Percentiles rank a stretch among this genome's conserved stretches.
Conservation (phyloP, 2,329 filamentous ascomycete species). For the Claviceps pusilla region DNA sequence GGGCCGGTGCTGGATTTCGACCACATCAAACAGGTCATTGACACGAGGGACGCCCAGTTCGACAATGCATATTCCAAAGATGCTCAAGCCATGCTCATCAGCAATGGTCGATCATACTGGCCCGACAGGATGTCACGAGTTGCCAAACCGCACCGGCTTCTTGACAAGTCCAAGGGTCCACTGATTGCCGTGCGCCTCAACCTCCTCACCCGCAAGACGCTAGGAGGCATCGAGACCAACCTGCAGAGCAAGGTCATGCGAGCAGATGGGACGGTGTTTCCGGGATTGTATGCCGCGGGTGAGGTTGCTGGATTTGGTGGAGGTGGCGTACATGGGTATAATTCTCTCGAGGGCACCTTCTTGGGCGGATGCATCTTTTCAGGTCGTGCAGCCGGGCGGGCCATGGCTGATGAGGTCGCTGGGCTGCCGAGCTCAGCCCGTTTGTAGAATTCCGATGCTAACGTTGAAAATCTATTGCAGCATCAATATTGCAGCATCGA, state of each 20-base stretch:
- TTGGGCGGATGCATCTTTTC: conserved; percentile 50
- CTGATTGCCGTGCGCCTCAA: conserved; percentile 47
- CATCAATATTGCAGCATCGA: no score
- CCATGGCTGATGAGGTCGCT: conserved; percentile 32
- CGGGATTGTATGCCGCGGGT: conserved; percentile 43
- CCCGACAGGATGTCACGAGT: conserved; percentile 36
- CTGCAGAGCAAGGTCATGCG: conserved; percentile 40
- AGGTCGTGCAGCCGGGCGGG: conserved; percentile 39
- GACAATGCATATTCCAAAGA: conserved; percentile 44
- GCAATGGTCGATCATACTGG: conserved; percentile 41
- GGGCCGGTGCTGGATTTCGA: conserved; percentile 33
- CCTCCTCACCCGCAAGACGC: conserved; percentile 44
- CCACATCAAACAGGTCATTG: conserved; percentile 30
- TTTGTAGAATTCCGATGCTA: no score
- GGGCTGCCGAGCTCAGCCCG: neutral
- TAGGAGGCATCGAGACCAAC: conserved; percentile 46
- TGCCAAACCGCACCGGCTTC: conserved; percentile 36
- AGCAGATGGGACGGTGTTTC: conserved; percentile 31
- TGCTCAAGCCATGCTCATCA: conserved; percentile 45
- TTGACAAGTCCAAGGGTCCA: conserved; percentile 40
- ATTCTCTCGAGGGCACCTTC: conserved; percentile 46
- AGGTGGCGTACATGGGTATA: conserved; percentile 48
- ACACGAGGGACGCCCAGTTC: conserved; percentile 40
- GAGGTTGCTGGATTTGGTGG: conserved; percentile 47
- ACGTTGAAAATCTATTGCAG: no score